Conservation (phyloP, 2,329 filamentous ascomycete species). For the Aureobasidium pullulans region DNA sequence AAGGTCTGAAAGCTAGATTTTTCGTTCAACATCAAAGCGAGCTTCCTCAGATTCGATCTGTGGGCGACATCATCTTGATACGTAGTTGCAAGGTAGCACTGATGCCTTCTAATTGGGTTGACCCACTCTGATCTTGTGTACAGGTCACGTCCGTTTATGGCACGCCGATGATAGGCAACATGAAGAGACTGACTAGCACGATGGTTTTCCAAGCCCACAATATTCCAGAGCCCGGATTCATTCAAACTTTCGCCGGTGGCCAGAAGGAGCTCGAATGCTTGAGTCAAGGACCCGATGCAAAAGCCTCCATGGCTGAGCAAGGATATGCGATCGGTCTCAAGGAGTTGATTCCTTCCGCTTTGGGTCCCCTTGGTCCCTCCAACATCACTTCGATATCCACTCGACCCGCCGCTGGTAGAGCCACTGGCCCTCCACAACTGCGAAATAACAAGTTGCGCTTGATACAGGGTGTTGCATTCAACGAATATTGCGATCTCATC, state of each 20-base stretch:
- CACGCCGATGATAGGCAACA: neutral
- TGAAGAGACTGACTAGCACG: constrained; percentile 18
- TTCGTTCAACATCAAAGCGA: constrained; percentile 44
- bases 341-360: neutral
- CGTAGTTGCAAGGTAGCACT: constrained; percentile 29
- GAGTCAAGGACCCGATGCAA: constrained; percentile 18
- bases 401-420: neutral
- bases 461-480: constrained; percentile 54
- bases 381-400: neutral
- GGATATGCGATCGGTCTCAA: constrained; percentile 25
- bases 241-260: constrained; percentile 21
- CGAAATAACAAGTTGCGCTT: constrained; percentile 51
- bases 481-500: constrained; percentile 59
- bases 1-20: constrained; percentile 47
- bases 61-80: constrained; percentile 60
- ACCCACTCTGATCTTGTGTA: constrained; percentile 4
- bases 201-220: constrained; percentile 21
- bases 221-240: constrained; percentile 24
- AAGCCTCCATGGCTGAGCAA: constrained; percentile 21
- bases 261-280: constrained; percentile 18
- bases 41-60: constrained; percentile 34
- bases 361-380: neutral
- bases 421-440: constrained; percentile 17
- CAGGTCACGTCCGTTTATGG: neutral
- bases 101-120: neutral